phyloP scores from a whole-genome alignment of 495 filamentous ascomycete species.

The Hypoxylon perforatum region DNA sequence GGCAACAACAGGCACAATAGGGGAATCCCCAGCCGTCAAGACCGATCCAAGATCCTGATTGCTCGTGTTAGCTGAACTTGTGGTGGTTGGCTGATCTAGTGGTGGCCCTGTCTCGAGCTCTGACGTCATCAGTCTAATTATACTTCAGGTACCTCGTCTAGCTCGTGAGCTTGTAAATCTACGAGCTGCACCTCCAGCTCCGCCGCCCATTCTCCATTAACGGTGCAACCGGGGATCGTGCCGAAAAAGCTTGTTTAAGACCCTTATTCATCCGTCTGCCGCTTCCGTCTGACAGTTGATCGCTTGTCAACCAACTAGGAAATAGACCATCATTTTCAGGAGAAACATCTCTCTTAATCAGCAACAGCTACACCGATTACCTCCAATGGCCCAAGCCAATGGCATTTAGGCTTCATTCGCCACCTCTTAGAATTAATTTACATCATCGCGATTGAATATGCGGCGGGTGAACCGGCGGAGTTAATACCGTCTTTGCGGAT shows the following conservation, averaged over 20 bases:
- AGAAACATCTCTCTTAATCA: not conserved
- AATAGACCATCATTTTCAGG: not conserved
- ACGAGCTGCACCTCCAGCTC: conserved; percentile 2
- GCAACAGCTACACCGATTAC: not conserved
- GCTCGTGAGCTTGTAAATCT: too few relatives aligned
- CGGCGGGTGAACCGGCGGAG: too few relatives aligned
- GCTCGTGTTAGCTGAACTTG: not conserved
- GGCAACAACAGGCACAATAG: conserved; percentile 6
- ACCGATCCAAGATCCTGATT: not conserved
- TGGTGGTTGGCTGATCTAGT: too few relatives aligned
- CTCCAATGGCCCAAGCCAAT: too few relatives aligned
- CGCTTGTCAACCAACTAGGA: not conserved
- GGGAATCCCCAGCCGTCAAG: conserved; percentile 31
- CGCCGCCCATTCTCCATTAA: conserved; percentile 2
- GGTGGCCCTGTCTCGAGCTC: not conserved
- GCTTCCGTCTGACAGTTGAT: conserved; percentile 9
- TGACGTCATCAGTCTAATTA: conserved; percentile 20
- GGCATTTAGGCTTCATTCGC: not conserved
- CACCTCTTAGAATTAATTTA: not conserved
- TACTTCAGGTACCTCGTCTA: too few relatives aligned
- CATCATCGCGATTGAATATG: too few relatives aligned
- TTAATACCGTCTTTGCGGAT: too few relatives aligned
- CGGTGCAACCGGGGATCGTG: conserved; percentile 12
- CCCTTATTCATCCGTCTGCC: not conserved
- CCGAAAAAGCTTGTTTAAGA: conserved; percentile 15